Evolutionary conservation across 768 basidiomycete genomes (phyloP).

Genomic region (Auricularia sp.): DNA sequence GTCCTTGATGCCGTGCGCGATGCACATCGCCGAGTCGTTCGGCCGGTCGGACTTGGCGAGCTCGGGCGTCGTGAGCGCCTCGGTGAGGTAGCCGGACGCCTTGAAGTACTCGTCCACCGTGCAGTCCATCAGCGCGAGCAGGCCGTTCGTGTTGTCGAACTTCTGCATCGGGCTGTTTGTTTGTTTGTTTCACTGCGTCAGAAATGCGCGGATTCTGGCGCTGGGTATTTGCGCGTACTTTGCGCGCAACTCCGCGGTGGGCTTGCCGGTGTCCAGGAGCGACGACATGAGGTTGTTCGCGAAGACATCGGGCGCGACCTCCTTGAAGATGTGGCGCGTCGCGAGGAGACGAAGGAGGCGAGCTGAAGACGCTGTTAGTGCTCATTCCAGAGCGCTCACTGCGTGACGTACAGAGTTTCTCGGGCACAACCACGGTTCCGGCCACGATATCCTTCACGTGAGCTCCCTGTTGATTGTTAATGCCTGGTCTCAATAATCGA

Average conservation of each 20-base stretch:
- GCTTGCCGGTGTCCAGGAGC: slow-evolving; percentile 18
- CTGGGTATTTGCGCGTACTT: background rate
- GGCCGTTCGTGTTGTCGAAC: slow-evolving; percentile 15
- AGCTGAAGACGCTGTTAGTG: slow-evolving; percentile 6
- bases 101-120: slow-evolving; percentile 18
- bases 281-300: slow-evolving; percentile 19
- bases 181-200: background rate
- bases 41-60: slow-evolving; percentile 18
- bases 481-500: background rate
- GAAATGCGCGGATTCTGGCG: background rate
- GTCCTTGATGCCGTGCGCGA: slow-evolving; percentile 16
- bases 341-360: slow-evolving; percentile 21
- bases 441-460: slow-evolving; percentile 16
- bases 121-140: slow-evolving; percentile 16
- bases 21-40: slow-evolving; percentile 16
- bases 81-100: slow-evolving; percentile 13
- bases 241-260: background rate
- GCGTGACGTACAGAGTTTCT: slow-evolving; percentile 5
- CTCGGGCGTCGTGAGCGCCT: slow-evolving; percentile 14
- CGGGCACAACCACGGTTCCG: background rate
- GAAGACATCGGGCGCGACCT: slow-evolving; percentile 19
- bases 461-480: slow-evolving; percentile 21
- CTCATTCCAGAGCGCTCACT: background rate
- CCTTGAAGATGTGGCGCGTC: slow-evolving; percentile 20
- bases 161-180: slow-evolving; percentile 10